These are phyloP conservation scores for Melaleuca alternifolia DNA, from an alignment of 345 rosid genomes.

Conservation along the genomic window DNA sequence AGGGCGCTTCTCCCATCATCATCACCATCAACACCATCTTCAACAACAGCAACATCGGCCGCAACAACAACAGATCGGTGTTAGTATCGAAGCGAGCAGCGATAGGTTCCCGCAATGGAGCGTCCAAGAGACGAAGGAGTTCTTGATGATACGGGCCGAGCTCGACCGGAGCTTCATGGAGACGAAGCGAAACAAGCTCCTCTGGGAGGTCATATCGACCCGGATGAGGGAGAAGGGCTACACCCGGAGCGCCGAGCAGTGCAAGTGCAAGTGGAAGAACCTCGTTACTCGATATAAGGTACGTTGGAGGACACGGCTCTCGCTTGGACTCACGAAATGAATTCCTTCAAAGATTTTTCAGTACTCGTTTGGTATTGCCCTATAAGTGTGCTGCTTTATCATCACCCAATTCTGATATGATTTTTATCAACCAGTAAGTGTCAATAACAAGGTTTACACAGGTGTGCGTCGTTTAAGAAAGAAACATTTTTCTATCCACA, in stretches of 20 bases:
- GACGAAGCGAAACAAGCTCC: slow-evolving; percentile 83
- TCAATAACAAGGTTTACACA: not conserved
- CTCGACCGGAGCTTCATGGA: slow-evolving; percentile 88
- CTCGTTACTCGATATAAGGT: slow-evolving; percentile 97
- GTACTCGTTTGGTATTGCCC: not conserved
- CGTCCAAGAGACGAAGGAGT: slow-evolving; percentile 76
- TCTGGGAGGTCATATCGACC: slow-evolving; percentile 77
- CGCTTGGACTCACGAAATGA: not conserved
- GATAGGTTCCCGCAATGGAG: slow-evolving; percentile 99
- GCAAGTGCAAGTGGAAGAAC: slow-evolving; percentile 99
- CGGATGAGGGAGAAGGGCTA: slow-evolving; percentile 76
- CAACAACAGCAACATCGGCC: slow-evolving; percentile 20
- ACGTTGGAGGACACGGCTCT: not conserved
- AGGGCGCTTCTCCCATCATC: slow-evolving; percentile 24
- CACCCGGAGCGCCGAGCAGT: slow-evolving; percentile 93
- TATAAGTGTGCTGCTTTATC: not conserved
- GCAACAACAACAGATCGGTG: slow-evolving; percentile 30
- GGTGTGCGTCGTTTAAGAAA: not conserved
- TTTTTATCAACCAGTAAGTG: not conserved
- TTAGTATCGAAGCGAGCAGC: slow-evolving; percentile 13
- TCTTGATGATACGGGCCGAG: slow-evolving; percentile 68
- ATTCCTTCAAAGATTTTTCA: not conserved
- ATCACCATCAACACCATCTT: slow-evolving; percentile 25
- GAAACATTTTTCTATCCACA: not conserved
- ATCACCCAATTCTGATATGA: not conserved